Percentiles rank a stretch among this genome's conserved stretches.
These are phyloP conservation scores for Trichophyton simii DNA, from an alignment of 2,329 filamentous ascomycete genomes.

Conservation along the genomic window DNA sequence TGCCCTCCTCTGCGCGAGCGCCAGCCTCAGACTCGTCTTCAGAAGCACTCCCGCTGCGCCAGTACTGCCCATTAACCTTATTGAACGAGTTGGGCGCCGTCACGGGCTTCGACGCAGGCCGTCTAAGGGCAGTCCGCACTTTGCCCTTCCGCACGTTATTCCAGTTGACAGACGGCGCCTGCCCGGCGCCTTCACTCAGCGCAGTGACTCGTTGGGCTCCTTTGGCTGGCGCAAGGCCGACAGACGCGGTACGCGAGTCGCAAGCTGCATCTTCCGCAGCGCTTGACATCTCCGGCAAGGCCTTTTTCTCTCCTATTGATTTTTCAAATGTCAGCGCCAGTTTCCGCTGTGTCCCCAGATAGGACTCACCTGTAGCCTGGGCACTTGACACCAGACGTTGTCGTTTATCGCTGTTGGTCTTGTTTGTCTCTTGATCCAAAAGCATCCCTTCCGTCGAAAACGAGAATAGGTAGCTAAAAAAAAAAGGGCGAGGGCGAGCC, in stretches of 20 bases:
- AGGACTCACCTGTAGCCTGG: background rate
- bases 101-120: constrained; percentile 10
- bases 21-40: background rate
- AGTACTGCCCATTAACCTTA: constrained; percentile 27
- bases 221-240: constrained; percentile 29
- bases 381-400: background rate
- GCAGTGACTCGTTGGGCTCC: constrained; percentile 17
- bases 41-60: constrained; percentile 25
- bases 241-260: constrained; percentile 36
- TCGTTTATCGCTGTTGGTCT: background rate
- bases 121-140: constrained; percentile 32
- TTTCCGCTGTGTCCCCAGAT: background rate
- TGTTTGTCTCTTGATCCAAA: background rate
- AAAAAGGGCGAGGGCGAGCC: background rate
- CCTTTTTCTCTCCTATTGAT: background rate
- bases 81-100: constrained; percentile 15
- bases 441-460: background rate
- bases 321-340: background rate
- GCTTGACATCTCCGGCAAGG: constrained; percentile 8
- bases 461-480: background rate
- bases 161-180: constrained; percentile 30
- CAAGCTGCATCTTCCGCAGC: constrained; percentile 19
- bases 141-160: constrained; percentile 32
- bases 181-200: constrained; percentile 24
- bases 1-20: background rate